A percentile compares a stretch with the other conserved stretches of the same genome.
Evolutionary conservation across 495 filamentous ascomycete genomes (phyloP).

Genomic region (Aspergillus kassunensis): DNA sequence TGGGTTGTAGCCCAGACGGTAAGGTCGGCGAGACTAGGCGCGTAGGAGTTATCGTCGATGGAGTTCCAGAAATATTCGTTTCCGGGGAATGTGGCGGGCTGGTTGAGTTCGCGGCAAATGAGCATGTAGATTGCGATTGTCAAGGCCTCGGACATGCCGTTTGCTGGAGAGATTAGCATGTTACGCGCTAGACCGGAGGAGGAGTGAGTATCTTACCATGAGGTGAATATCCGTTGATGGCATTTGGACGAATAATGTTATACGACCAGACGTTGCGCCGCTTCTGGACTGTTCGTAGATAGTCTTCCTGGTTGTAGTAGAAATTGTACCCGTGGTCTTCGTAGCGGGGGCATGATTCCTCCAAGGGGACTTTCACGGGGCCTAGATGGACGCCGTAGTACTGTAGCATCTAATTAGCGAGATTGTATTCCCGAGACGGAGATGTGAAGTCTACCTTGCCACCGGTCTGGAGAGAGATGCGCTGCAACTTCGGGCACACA

Average conservation of each 20-base stretch:
- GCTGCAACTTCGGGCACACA: neutral
- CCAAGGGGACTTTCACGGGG: conserved; percentile 23
- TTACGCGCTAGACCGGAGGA: too few relatives aligned
- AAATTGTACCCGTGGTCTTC: conserved; percentile 27
- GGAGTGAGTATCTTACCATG: neutral
- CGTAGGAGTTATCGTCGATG: conserved; percentile 25
- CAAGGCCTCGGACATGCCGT: conserved; percentile 28
- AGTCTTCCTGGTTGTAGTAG: conserved; percentile 34
- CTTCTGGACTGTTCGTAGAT: conserved; percentile 16
- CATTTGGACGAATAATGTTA: conserved; percentile 30
- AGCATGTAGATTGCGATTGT: conserved; percentile 26
- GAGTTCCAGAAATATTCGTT: conserved; percentile 26
- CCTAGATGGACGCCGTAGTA: conserved; percentile 31
- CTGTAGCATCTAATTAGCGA: conserved; percentile 3
- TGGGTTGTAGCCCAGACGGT: conserved; percentile 18
- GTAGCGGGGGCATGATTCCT: conserved; percentile 24
- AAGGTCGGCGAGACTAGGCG: conserved; percentile 23
- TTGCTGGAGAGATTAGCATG: conserved; percentile 11
- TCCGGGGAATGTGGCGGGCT: conserved; percentile 16
- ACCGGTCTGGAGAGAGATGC: too few relatives aligned
- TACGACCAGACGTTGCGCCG: conserved; percentile 22
- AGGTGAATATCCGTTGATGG: conserved; percentile 20
- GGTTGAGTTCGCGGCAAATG: conserved; percentile 23
- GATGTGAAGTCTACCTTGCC: neutral
- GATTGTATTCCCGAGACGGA: neutral